A percentile compares a stretch with the other conserved stretches of the same genome.
phyloP scores from a whole-genome alignment of 805 yeast species.

The Wickerhamiella dianesei region DNA sequence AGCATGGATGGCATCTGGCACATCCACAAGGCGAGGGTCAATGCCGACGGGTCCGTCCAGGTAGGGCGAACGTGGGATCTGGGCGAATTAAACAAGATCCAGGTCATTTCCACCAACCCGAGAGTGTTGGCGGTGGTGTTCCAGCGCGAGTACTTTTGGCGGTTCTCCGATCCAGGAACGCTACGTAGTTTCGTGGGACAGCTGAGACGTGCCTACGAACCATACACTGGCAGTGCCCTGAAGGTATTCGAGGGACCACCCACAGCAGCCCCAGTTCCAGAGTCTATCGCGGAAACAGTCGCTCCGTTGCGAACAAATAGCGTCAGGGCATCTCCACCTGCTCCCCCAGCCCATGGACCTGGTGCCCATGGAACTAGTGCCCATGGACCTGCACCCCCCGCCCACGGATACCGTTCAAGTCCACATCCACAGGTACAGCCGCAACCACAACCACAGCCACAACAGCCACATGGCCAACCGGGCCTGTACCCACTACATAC shows the following conservation, averaged over 20 bases:
- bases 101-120: slow-evolving; percentile 31
- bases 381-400: background rate
- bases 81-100: slow-evolving; percentile 48
- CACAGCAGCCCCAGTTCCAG: slow-evolving; percentile 1
- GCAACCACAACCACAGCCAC: background rate
- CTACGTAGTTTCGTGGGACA: slow-evolving; percentile 40
- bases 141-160: slow-evolving; percentile 80
- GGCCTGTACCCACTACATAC: background rate
- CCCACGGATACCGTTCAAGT: background rate
- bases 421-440: background rate
- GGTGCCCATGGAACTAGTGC: background rate
- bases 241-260: background rate
- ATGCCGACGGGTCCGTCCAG: slow-evolving; percentile 59
- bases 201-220: slow-evolving; percentile 37
- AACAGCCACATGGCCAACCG: background rate
- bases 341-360: background rate
- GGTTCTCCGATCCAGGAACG: slow-evolving; percentile 28
- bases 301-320: background rate
- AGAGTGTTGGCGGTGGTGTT: slow-evolving; percentile 38
- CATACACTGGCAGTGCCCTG: slow-evolving; percentile 23
- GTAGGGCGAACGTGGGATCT: slow-evolving; percentile 89
- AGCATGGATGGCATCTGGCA: slow-evolving; percentile 28
- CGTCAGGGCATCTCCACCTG: background rate
- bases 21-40: slow-evolving; percentile 70
- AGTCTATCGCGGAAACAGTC: background rate